Conservation (phyloP, 2,329 filamentous ascomycete genomes). For the Hymenoscyphus fraxineus region DNA sequence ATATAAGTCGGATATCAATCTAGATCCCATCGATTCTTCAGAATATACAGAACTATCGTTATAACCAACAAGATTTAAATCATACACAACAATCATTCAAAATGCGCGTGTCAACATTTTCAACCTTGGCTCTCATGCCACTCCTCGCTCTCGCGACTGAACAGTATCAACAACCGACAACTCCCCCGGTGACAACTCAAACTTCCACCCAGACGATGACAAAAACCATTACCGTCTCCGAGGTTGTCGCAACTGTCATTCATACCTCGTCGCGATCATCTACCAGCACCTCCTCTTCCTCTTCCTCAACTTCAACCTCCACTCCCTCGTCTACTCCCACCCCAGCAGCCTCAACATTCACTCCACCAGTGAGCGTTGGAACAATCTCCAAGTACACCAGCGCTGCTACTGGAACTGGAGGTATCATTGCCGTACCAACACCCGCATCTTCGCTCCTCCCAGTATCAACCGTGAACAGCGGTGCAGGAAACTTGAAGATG, state of each 20-base stretch:
- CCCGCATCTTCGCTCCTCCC: conserved; percentile 34
- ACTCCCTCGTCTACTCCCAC: conserved; percentile 31
- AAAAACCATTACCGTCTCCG: conserved; percentile 49
- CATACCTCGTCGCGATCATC: conserved; percentile 36
- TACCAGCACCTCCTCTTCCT: conserved; percentile 30
- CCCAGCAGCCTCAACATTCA: conserved; percentile 3
- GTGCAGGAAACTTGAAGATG: conserved; percentile 39
- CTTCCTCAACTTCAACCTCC: conserved; percentile 30
- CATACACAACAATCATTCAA: conserved; percentile 12
- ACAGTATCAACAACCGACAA: neutral
- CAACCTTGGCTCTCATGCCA: conserved; percentile 49
- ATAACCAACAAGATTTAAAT: neutral
- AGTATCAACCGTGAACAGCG: conserved; percentile 40
- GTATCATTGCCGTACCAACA: conserved; percentile 22
- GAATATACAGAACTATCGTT: neutral
- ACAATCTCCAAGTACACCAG: conserved; percentile 4
- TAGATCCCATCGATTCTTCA: neutral
- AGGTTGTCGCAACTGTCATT: conserved; percentile 40
- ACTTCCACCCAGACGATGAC: conserved; percentile 48
- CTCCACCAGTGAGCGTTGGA: neutral
- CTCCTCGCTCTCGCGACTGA: conserved; percentile 46
- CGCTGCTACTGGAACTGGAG: conserved; percentile 20
- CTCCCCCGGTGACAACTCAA: conserved; percentile 29
- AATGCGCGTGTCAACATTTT: conserved; percentile 45
- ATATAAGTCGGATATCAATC: neutral